Base-by-base conservation (phyloP, 2,329 filamentous ascomycete genomes). In the Aspergillus sp. region DNA sequence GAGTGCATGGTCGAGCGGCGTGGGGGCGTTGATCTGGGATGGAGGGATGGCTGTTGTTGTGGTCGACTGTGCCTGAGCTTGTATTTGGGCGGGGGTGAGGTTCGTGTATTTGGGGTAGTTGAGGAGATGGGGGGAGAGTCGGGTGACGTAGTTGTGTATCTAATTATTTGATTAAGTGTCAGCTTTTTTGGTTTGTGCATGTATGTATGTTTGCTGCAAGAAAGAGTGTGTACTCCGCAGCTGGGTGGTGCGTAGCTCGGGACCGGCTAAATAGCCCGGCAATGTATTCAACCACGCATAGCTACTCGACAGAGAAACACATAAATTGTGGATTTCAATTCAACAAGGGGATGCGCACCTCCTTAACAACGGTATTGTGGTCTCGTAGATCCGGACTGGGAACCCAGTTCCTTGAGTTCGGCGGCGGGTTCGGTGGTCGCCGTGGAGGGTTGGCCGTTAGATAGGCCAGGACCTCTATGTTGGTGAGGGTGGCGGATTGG, bases 321-420 rank as follows among this genome's bases (percentile, higher is more conserved):
- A 12, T 30, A n/a, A 2, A 5, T 4, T 43, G 5, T 51, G 32
- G 2, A 5, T 15, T 6, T 6, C 7, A 32, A 10, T 32, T 5
- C 32, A 13, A 13, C 5, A 13, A 36, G 12, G 32, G 13, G 4
- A 36, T 23, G 32, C 72, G 61, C 57, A 81, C 79, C 70, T 81
- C 79, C 60, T 79, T 78, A 13, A 80, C 74, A 17, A 81, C 77
- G 1, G 76, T 78, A 62, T 79, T 78, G 65, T 81, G 78, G 59
- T 79, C 78, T 57, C 78, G 68, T n/a, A 81, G 59, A 62, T 79
- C 77, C 3, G 77, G 77, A 30, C 73, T 77, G 12, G 77, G 77
- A 2, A 74, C 69, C 67, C 74, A 79, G 56, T 76, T 72, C 28
- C 71, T 67, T 12, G 73, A 65, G 58, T 73, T 76, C 39, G 73